phyloP scores from a whole-genome alignment of 2,329 filamentous ascomycete species.

The Conoideocrella luteorostrata region DNA sequence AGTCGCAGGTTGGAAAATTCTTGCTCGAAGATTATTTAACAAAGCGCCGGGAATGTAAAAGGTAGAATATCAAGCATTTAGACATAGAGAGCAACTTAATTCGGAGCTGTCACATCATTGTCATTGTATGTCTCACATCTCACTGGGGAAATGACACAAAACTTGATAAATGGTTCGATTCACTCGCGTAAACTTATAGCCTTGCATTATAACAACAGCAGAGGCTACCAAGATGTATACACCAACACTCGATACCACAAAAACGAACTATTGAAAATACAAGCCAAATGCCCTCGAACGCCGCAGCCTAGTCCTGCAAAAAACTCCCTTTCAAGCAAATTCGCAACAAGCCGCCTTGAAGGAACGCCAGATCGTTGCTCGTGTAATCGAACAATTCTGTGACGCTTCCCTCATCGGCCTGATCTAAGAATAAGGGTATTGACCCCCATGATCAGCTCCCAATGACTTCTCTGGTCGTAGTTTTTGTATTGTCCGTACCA shows the following conservation, averaged over 20 bases:
- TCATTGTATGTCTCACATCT: no score
- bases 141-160: no score
- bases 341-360: constrained; percentile 15
- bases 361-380: background rate
- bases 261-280: constrained; percentile 12
- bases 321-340: constrained; percentile 22
- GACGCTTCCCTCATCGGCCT: background rate
- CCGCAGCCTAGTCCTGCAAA: constrained; percentile 27
- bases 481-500: background rate
- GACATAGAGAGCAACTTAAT: no score
- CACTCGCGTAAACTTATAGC: background rate
- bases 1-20: no score
- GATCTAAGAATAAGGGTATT: background rate
- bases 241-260: constrained; percentile 10
- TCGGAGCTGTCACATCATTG: no score
- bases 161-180: constrained; percentile 4
- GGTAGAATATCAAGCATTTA: no score
- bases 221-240: constrained; percentile 15
- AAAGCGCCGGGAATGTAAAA: no score
- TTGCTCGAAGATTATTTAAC: no score
- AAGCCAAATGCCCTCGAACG: constrained; percentile 29
- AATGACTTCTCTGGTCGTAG: background rate
- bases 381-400: background rate
- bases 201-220: constrained; percentile 1
- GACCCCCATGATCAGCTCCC: background rate